Conservation (phyloP, 2,329 filamentous ascomycete genomes). For the Mycosphaerella arachidis region DNA sequence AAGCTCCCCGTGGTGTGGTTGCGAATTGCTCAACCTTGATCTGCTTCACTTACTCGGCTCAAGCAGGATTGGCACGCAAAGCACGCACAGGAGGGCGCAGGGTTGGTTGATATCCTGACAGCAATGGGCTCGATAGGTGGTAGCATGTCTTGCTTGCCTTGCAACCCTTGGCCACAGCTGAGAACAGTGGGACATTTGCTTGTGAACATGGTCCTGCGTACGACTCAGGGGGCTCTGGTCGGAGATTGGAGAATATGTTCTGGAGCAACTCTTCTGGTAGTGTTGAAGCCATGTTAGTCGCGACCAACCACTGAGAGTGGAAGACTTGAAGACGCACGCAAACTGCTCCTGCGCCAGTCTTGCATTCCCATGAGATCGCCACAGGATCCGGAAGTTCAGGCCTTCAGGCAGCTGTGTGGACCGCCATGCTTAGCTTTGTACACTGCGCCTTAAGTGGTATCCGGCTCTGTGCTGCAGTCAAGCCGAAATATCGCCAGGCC, state of each 20-base stretch:
- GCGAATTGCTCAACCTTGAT: background rate
- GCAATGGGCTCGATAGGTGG: background rate
- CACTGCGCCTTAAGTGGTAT: background rate
- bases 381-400: background rate
- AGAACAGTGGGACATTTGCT: background rate
- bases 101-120: background rate
- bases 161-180: background rate
- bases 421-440: background rate
- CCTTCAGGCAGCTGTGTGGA: background rate
- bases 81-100: background rate
- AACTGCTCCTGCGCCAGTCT: background rate
- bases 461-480: background rate
- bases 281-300: background rate
- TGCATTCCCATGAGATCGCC: background rate
- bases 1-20: background rate
- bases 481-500: background rate
- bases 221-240: background rate
- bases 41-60: background rate
- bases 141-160: background rate
- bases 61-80: background rate
- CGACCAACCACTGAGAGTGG: background rate
- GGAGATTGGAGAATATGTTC: background rate
- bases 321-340: background rate
- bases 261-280: background rate
- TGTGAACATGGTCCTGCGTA: background rate